Conservation (phyloP, 139 green algal species). For the Micromonas commoda region DNA sequence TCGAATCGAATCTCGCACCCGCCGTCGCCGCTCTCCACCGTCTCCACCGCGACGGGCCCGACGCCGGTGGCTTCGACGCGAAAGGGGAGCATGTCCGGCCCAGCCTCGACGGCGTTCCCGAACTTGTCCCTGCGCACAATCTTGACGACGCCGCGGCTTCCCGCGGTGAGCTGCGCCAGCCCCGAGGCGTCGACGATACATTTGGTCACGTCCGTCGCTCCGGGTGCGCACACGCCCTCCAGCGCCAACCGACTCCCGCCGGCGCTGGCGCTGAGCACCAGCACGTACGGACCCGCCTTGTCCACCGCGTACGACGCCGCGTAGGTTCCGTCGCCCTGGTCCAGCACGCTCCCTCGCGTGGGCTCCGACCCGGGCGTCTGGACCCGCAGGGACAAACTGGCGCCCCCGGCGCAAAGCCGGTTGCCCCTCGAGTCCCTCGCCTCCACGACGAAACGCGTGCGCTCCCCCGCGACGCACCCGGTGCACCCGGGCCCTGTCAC, state of each 20-base stretch:
- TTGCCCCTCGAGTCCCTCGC: slow-evolving; percentile 8
- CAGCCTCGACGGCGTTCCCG: slow-evolving; percentile 5
- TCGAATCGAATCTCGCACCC: slow-evolving; percentile 14
- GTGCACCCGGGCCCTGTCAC: slow-evolving; percentile 1
- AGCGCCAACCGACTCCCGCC: not conserved
- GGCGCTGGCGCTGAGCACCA: not conserved
- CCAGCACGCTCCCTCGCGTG: not conserved
- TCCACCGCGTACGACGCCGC: not conserved
- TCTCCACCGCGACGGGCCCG: slow-evolving; percentile 8
- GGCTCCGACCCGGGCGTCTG: not conserved
- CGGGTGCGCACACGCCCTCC: not conserved
- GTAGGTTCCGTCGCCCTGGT: slow-evolving; percentile 20
- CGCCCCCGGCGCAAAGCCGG: slow-evolving; percentile 3
- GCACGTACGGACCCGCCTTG: slow-evolving; percentile 5
- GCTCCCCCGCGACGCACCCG: slow-evolving; percentile 4
- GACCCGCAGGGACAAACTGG: not conserved
- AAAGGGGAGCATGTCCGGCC: not conserved
- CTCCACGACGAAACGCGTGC: slow-evolving; percentile 1
- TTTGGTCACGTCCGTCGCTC: not conserved
- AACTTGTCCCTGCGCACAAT: slow-evolving; percentile 16
- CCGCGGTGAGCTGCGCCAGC: not conserved
- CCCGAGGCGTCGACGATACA: slow-evolving; percentile 3
- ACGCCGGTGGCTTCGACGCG: slow-evolving; percentile 6
- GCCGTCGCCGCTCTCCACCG: slow-evolving; percentile 14
- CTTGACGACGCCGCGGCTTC: not conserved